Percentiles rank a stretch among this genome's conserved stretches.
Conservation (phyloP, 495 filamentous ascomycete species). For the Neurospora discreta region DNA sequence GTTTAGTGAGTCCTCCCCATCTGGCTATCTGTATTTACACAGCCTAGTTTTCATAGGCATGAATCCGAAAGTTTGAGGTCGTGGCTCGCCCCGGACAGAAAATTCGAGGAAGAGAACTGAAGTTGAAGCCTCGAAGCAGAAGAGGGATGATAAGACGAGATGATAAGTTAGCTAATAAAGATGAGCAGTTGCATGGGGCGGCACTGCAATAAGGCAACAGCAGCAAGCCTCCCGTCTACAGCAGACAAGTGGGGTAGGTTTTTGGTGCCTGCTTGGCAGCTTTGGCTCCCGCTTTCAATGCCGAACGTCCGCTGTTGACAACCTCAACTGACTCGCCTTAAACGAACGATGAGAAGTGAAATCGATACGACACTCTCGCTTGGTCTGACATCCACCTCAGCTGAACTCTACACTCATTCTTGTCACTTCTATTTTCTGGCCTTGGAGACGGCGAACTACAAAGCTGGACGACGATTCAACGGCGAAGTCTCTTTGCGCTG, state of each 20-base stretch:
- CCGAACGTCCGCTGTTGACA: not conserved
- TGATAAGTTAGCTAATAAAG: no score
- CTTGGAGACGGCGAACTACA: not conserved
- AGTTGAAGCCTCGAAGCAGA: no score
- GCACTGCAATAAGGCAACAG: no score
- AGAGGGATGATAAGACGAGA: no score
- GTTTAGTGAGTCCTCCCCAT: no score
- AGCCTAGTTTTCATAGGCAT: not conserved
- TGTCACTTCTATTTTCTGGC: not conserved
- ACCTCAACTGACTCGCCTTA: not conserved
- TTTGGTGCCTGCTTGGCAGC: no score
- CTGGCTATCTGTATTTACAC: not conserved
- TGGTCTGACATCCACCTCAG: not conserved
- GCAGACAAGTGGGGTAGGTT: no score
- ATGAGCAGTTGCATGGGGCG: no score
- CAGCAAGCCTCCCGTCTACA: no score
- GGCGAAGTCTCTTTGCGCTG: conserved; percentile 6
- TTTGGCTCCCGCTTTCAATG: no score
- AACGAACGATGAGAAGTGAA: not conserved
- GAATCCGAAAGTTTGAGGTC: not conserved
- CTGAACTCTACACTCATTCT: not conserved
- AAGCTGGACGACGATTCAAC: not conserved
- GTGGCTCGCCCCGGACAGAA: not conserved
- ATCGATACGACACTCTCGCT: not conserved
- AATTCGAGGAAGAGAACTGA: not conserved